Conservation (phyloP, 1,284 basidiomycete species). For the Erythrobasidium hasegawianum region DNA sequence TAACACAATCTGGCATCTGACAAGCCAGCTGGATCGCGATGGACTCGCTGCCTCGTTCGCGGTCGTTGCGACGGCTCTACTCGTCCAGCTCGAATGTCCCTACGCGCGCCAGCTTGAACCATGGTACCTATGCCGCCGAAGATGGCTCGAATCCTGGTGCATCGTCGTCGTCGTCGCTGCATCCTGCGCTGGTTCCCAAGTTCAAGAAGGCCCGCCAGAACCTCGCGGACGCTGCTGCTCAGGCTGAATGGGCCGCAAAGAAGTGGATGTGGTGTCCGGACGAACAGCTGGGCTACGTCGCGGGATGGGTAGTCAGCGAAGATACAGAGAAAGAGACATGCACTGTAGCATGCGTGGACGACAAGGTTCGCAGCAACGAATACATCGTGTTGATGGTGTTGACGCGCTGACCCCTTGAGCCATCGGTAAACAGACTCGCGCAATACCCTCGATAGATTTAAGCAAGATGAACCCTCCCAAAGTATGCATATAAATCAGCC, state of each 20-base stretch:
- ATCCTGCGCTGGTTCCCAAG: slow-evolving; percentile 14
- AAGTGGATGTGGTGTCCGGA: slow-evolving; percentile 82
- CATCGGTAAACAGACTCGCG: slow-evolving; percentile 55
- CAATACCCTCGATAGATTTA: slow-evolving; percentile 68
- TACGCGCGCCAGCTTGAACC: slow-evolving; percentile 3
- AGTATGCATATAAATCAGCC: slow-evolving; percentile 34
- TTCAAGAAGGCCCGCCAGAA: slow-evolving; percentile 38
- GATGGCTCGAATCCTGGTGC: too few species aligned
- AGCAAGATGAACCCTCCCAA: slow-evolving; percentile 67
- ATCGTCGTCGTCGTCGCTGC: not conserved
- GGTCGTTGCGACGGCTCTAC: slow-evolving; percentile 31
- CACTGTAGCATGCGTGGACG: slow-evolving; percentile 74
- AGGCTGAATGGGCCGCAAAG: slow-evolving; percentile 45
- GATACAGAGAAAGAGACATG: slow-evolving; percentile 55
- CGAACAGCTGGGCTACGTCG: slow-evolving; percentile 78
- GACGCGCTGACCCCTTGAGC: not conserved
- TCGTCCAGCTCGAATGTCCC: slow-evolving; percentile 2
- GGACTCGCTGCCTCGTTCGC: slow-evolving; percentile 31
- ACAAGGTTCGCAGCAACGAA: slow-evolving; percentile 64
- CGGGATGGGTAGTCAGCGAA: slow-evolving; percentile 83
- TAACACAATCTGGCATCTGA: too few species aligned
- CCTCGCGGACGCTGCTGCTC: slow-evolving; percentile 45
- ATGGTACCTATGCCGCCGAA: not conserved
- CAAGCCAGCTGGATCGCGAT: slow-evolving; percentile 2
- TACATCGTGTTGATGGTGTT: not conserved